phyloP scores from a whole-genome alignment of 177 flowering plant species.

The Vitis hybrid region DNA sequence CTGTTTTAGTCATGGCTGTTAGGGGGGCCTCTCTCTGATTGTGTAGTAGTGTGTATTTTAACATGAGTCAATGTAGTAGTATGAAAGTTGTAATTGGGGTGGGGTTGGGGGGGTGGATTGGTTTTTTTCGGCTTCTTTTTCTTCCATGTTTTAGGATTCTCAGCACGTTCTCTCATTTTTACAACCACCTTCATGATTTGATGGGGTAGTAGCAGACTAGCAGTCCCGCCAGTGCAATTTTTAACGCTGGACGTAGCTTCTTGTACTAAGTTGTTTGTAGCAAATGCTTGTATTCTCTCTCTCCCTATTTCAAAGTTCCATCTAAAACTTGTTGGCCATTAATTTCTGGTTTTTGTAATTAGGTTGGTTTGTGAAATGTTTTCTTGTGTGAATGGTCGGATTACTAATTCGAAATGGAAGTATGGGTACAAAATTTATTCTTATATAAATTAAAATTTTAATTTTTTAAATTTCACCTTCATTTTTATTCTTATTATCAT shows the following conservation, averaged over 20 bases:
- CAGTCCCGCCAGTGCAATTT: constrained; percentile 9
- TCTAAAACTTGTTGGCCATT: background rate
- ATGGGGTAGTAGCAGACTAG: constrained; percentile 6
- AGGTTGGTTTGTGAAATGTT: too few relatives aligned
- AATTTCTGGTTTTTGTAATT: too few relatives aligned
- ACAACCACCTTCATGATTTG: constrained; percentile 8
- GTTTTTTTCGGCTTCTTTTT: background rate
- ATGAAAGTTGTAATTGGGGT: background rate
- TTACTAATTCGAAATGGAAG: too few relatives aligned
- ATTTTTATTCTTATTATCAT: too few relatives aligned
- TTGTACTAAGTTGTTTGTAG: constrained; percentile 14
- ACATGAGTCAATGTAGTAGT: constrained; percentile 14
- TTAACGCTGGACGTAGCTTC: constrained; percentile 6
- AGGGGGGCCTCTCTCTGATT: constrained; percentile 10
- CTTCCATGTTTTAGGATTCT: background rate
- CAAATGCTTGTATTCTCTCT: constrained; percentile 4
- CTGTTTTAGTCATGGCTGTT: constrained; percentile 13
- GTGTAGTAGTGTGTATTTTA: constrained; percentile 20
- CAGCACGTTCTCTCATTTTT: background rate
- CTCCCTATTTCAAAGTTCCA: background rate
- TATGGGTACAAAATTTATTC: too few relatives aligned
- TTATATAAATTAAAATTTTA: too few relatives aligned
- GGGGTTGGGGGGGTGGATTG: background rate
- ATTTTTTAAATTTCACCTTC: too few relatives aligned
- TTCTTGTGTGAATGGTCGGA: too few relatives aligned